Evolutionary conservation across 345 rosid genomes (phyloP), one percentile per base, ranked within the genome.

Genomic region (Nephelium lappaceum): DNA sequence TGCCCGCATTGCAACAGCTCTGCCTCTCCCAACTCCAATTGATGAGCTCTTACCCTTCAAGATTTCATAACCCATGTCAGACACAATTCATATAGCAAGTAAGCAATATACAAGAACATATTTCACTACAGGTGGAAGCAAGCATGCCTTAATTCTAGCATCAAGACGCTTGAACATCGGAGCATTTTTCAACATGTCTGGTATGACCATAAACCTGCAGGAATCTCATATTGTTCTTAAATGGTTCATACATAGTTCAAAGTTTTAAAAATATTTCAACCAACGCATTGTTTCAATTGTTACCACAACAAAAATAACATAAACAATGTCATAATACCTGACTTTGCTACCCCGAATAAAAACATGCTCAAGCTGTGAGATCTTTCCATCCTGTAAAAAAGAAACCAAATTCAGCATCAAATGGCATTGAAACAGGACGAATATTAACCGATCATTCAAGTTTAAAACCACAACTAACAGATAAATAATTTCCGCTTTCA

Each of bases 281-380:
- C 23, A 23, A 38, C 8, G 15, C 38, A 60, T 1, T 12, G 41
- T 64, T 36, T 24, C 8, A 19, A 27, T 51, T 23, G 11, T 11
- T 18, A 55, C 6, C 11, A 63, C 0, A 36, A 65, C 24, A 2
- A 67, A 41, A 25, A 61, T 47, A 55, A 27, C 21, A n/a, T 3
- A 41, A 0, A 75, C 57, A 8, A 62, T 62, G 69, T n/a, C n/a
- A n/a, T 10, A 39, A 57, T 82, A 96, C 98, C 99, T 93, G 89
- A 97, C 99, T 94, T 97, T 97, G 85, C 98, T 94, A 55, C 99
- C 98, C 60, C 99, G 89, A 53, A 96, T 93, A 63, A 96, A 96
- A 68, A 96, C 92, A 88, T 96, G 99, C 88, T 96, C 99, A 78
- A 96, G 99, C 83, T 91, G 98, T 42, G 99, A 94, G 63, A 94